Percentiles rank a stretch among this genome's conserved stretches.
Evolutionary conservation across 345 rosid species (phyloP).

Genomic region (Cardamine occulta): DNA sequence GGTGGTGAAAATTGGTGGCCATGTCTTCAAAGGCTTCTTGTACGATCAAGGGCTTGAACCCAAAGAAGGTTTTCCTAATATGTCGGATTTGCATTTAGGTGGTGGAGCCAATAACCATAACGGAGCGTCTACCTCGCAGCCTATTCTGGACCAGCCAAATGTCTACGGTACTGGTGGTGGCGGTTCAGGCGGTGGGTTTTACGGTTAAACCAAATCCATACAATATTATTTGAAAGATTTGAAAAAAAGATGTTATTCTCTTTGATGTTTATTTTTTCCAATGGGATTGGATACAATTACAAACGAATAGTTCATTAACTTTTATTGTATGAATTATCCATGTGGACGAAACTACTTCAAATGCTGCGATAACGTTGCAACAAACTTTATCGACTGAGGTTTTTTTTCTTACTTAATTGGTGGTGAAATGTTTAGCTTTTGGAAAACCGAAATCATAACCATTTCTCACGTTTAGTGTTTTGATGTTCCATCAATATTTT

Average conservation of each 20-base stretch:
- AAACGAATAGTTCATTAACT: constrained; percentile 16
- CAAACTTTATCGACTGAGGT: constrained; percentile 5
- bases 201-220: constrained; percentile 65
- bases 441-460: not conserved
- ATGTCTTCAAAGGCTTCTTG: constrained; percentile 85
- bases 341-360: constrained; percentile 12
- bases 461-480: not conserved
- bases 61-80: constrained; percentile 72
- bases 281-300: constrained; percentile 19
- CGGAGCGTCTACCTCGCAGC: constrained; percentile 62
- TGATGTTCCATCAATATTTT: not conserved
- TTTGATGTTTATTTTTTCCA: constrained; percentile 1
- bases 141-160: constrained; percentile 62
- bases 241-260: constrained; percentile 11
- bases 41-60: constrained; percentile 83
- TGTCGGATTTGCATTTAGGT: constrained; percentile 90
- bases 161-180: constrained; percentile 71
- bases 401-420: not conserved
- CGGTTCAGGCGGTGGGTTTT: constrained; percentile 59
- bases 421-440: not conserved
- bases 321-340: constrained; percentile 21
- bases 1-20: constrained; percentile 87
- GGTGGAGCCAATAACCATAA: constrained; percentile 56
- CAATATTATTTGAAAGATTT: constrained; percentile 19
- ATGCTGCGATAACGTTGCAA: not conserved